Evolutionary conservation across 2,329 filamentous ascomycete genomes (phyloP), one percentile per base, ranked within the genome.

Genomic region (Nectriaceae sp.): DNA sequence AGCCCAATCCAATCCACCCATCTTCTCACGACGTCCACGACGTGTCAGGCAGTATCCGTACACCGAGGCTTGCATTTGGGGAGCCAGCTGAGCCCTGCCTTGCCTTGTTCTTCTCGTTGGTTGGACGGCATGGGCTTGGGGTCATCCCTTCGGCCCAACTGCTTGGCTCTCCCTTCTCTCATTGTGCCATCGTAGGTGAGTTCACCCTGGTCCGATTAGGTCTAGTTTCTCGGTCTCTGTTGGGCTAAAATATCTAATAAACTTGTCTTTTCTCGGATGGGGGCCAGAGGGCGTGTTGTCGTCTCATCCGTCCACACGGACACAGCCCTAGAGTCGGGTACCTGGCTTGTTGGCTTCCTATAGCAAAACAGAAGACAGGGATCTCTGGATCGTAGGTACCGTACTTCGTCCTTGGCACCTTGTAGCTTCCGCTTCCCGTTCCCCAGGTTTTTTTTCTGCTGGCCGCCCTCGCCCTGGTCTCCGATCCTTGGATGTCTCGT

Each of bases 371-470:
- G 6, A 6, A 6, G 24, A 29, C 24, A 29, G 24, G 24, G 6
- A 6, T 29, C 13, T 29, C 6, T 13, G 24, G 24, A 29, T 29
- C 19, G 21, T 29, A 29, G 13, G 5, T 19, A 5, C 20, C 16
- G 16, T 10, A 10, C 21, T 16, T 40, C 18, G 19, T 21, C 11
- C 18, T 19, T 11, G 11, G 13, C 5, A 19, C 37, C 33, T 11
- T 37, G 33, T 11, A 11, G 33, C 33, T 11, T 36, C 33, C 33
- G 51, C 52, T 46, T 62, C 57, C 59, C 55, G 57, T 47, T 61
- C 60, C 60, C 60, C 61, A 59, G 56, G 50, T 62, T 62, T 60
- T 56, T 49, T 22, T 16, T 18, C 37, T 20, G 10, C 18, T 39
- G 16, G 21, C 29, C 40, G 39, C 44, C 44, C 22, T 44, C 44